Conservation (phyloP, 1,284 basidiomycete species). For the Ceratobasidium sp. region DNA sequence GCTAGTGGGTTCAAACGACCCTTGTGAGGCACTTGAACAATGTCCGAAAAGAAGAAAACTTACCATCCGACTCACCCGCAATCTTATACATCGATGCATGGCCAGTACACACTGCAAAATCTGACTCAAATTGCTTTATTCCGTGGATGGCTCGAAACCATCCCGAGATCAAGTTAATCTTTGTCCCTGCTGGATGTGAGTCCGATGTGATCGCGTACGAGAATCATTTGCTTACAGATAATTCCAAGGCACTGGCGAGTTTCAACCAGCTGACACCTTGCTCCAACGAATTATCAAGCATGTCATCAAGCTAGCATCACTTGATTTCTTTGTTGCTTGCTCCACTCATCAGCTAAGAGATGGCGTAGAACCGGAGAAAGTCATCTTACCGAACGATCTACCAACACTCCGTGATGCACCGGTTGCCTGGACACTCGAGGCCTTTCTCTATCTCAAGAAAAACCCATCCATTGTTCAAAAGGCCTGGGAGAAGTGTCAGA, state of each 20-base stretch:
- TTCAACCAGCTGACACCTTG: slow-evolving; percentile 11
- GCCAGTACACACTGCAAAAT: neutral
- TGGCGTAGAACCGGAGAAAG: neutral
- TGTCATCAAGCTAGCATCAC: neutral
- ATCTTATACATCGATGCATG: neutral
- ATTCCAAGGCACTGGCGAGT: slow-evolving; percentile 10
- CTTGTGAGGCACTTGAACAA: neutral
- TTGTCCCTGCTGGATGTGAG: slow-evolving; percentile 25
- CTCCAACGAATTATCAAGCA: slow-evolving; percentile 16
- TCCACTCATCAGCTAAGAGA: neutral
- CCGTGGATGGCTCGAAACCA: neutral
- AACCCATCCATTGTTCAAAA: neutral
- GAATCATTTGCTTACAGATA: too few relatives aligned
- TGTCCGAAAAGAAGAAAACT: slow-evolving; percentile 2
- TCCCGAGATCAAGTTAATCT: neutral
- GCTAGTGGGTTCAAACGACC: neutral
- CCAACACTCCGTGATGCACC: slow-evolving; percentile 17
- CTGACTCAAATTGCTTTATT: neutral
- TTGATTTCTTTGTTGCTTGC: slow-evolving; percentile 3
- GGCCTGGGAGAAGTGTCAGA: slow-evolving; percentile 27
- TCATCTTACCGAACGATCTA: slow-evolving; percentile 12
- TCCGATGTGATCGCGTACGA: too few relatives aligned
- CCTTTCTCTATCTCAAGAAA: slow-evolving; percentile 7
- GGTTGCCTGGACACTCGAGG: slow-evolving; percentile 18
- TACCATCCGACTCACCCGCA: neutral